Base-by-base conservation (phyloP, 257 asterid species). In the Cruciata laevipes region DNA sequence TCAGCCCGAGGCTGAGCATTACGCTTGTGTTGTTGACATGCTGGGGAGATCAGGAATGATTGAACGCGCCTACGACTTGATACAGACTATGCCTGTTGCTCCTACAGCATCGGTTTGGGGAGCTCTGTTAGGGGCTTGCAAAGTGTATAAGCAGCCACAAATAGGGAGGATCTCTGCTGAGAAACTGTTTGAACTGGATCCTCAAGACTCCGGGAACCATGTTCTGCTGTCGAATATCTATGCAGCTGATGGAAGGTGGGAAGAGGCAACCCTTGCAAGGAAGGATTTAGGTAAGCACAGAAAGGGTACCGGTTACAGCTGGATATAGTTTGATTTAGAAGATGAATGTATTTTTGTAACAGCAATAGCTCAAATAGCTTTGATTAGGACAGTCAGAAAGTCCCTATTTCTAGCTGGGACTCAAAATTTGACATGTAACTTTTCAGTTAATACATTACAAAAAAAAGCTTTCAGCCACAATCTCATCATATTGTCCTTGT, bases 81-180 rank as follows among this genome's bases (percentile, higher is more conserved):
- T 88, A 62, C 64, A 69, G 52, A 70, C 64, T 65, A 87, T 93
- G 95, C 88, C 87, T 18, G n/a, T 80, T 57, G 76, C 61, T 7
- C 94, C 95, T 17, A 93, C 97, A 6, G 73, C 86, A 52, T 83
- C 98, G 0, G 73, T 90, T 63, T 93, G 97, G 98, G 96, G 98
- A 20, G 97, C 97, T 9, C 78, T 93, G 58, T 77, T 93, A 75
- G 83, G 86, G 62, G 95, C 97, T 14, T 87, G 90, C 71, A 89
- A 84, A 78, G 82, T 92, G 83, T 79, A 89, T n/a, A 82, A 83
- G 9, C 84, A 75, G 68, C 79, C 81, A 37, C 89, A 87, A 31
- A 65, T 90, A 23, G 96, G 91, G 35, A 89, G 85, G 70, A 75
- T 89, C 51, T 96, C 96, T 0, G 97, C 94, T 17, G 86, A 81